A percentile compares a stretch with the other conserved stretches of the same genome.
phyloP scores from a whole-genome alignment of 345 rosid species.

The Euphorbia peplus region DNA sequence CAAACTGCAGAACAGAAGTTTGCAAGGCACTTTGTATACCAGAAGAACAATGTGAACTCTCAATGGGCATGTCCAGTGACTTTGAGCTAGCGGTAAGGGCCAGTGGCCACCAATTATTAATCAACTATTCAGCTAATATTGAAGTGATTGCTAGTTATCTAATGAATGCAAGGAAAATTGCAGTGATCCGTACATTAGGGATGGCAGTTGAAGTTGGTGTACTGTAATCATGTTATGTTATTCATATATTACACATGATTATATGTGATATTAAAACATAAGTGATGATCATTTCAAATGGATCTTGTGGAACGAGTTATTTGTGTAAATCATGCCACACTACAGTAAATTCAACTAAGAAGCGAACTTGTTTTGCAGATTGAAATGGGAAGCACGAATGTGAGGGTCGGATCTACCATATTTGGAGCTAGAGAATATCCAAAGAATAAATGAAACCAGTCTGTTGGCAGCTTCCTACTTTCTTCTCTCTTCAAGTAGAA shows the following conservation, averaged over 20 bases:
- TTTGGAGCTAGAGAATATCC: slow-evolving; percentile 92
- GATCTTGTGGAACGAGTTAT: too few species aligned
- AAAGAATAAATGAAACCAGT: slow-evolving; percentile 38
- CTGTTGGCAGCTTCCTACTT: neutral
- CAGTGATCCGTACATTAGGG: too few species aligned
- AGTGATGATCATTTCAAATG: too few species aligned
- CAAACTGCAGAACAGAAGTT: slow-evolving; percentile 83
- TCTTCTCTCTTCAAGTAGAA: too few species aligned
- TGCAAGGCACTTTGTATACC: slow-evolving; percentile 73
- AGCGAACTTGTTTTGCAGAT: slow-evolving; percentile 45
- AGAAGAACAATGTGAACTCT: slow-evolving; percentile 86
- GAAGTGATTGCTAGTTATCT: neutral
- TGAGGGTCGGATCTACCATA: slow-evolving; percentile 84
- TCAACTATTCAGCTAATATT: neutral
- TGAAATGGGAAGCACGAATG: slow-evolving; percentile 90
- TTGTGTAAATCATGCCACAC: neutral
- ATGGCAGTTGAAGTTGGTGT: too few species aligned
- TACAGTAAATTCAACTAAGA: slow-evolving; percentile 3
- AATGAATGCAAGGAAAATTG: neutral
- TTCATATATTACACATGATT: too few species aligned
- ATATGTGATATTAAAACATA: too few species aligned
- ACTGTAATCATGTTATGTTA: too few species aligned
- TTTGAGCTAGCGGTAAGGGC: slow-evolving; percentile 87
- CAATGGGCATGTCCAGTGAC: slow-evolving; percentile 98
- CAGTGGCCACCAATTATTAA: neutral